Base-by-base conservation (phyloP, 495 filamentous ascomycete species). In the Aspergillus kassunensis region DNA sequence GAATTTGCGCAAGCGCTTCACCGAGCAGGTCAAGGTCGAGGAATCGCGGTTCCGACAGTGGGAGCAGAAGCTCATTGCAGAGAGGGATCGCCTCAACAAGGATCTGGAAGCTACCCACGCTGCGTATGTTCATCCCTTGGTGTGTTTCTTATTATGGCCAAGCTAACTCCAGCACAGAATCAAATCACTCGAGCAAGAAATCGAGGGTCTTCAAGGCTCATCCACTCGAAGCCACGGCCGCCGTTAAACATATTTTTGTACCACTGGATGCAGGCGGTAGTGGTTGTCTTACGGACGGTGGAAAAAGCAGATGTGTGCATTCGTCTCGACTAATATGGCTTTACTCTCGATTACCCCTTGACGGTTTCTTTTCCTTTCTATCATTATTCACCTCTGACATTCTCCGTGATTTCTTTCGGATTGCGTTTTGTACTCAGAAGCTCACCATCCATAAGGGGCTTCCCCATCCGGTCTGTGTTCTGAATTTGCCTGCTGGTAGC, bases 11-110 rank as follows among this genome's bases (percentile, higher is more conserved):
- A 98, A 98, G 87, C 83, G 93, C 55, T 98, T 98, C 78, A 98
- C 93, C 57, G 93, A 98, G 78, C 95, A 98, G 71, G 93, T 97
- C 76, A 98, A 98, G 86, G 88, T 97, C 63, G 93, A 98, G 79
- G 93, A 98, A 75, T 88, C 95, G 73, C 84, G 93, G 49, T 98
- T 98, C 86, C 82, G 95, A 72, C 85, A 93, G 78, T 98, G 93
- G 93, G 93, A 98, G 78, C 95, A 98, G 83, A 97, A 97, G 79
- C 85, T 98, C 69, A 98, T 98, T 57, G 82, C 89, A 42, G 93
- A 98, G 81, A 84, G 93, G 64, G 93, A 98, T 72, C 88, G 93
- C 60, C 82, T 98, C 73, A 98, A 98, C 81, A 98, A 98, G 81
- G 93, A 98, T 66, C 79, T 98, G 65, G 93, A 98, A 78, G 87